Base-by-base conservation (phyloP, 1,139 yeast species). In the Saccharomyces hybrid region DNA sequence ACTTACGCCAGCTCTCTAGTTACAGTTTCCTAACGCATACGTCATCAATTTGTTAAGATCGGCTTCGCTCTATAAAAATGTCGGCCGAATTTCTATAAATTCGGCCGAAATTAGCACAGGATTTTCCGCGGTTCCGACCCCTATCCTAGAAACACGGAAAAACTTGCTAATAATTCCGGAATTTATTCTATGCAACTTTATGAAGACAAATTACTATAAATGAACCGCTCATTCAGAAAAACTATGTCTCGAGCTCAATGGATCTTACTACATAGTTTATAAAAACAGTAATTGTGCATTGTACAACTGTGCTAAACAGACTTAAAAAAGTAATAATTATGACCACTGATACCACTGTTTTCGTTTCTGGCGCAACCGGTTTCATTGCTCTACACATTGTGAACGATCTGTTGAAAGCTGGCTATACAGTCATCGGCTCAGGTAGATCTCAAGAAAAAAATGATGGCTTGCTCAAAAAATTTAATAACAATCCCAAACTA, bases 311-410 rank as follows among this genome's bases (percentile, higher is more conserved):
- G 13, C n/a, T 11, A 8, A 38, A 38, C 8, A 20, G 3, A 38
- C 2, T 5, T 5, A 11, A 4, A 16, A 16, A 38, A 26, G 8
- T 26, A 9, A 9, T 8, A 38, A 38, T 38, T 13, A 38, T 38
- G 44, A 16, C 26, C 11, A 20, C 44, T 20, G 25, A 38, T 31
- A 48, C 48, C n/a, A 51, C 66, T 14, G 76, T 74, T 14, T 73
- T 76, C 48, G 70, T 79, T 31, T 71, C 81, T 2, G 83, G 83
- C 34, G 81, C 81, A 25, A 69, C 76, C 25, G 83, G 83, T n/a
- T 79, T 71, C 59, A 73, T 79, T 58, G 81, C 82, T 34, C 76
- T 73, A 57, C 78, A 78, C 58, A 67, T 76, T 20, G 68, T 71
- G 32, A 58, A 64, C 28, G 61, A 58, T 20, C 61, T 73, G 16